phyloP scores from a whole-genome alignment of 352 stramenopile genomes.

The Phytophthora cactorum region DNA sequence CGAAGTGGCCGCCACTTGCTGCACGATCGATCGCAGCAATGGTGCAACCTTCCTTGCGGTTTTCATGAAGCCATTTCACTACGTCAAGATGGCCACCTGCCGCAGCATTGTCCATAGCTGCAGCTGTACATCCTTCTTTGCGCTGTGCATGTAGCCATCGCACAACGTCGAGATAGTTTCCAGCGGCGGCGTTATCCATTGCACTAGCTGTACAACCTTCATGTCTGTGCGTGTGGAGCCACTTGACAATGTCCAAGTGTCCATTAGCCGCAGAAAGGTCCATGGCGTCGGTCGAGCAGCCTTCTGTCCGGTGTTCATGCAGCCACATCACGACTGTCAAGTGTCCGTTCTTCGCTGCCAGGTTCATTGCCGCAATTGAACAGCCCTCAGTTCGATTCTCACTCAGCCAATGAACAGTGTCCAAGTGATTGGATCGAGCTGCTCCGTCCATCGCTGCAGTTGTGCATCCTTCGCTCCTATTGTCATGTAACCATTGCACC shows the following conservation, averaged over 20 bases:
- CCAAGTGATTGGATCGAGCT: constrained; percentile 22
- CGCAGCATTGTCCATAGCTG: constrained; percentile 32
- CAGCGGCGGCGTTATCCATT: constrained; percentile 24
- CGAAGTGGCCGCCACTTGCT: constrained; percentile 24
- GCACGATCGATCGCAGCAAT: constrained; percentile 30
- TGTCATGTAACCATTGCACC: constrained; percentile 22
- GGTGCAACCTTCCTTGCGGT: constrained; percentile 28
- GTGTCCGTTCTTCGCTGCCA: constrained; percentile 30
- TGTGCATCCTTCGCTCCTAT: constrained; percentile 25
- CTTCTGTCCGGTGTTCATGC: constrained; percentile 24
- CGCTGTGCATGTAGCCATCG: constrained; percentile 33
- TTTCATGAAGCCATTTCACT: constrained; percentile 24
- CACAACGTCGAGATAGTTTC: constrained; percentile 28
- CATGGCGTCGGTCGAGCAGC: constrained; percentile 29
- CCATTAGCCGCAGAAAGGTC: constrained; percentile 36
- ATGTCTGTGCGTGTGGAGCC: constrained; percentile 42
- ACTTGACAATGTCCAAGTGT: constrained; percentile 50
- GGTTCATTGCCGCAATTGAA: constrained; percentile 28
- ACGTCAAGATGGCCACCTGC: constrained; percentile 23
- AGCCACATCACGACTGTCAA: constrained; percentile 24
- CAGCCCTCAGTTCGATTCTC: constrained; percentile 19
- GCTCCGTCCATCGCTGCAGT: constrained; percentile 31
- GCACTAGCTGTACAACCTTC: constrained; percentile 27
- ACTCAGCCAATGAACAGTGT: constrained; percentile 22
- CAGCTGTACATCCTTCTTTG: constrained; percentile 31